These are phyloP conservation scores for Pseudogymnoascus sp. DNA, from an alignment of 2,329 filamentous ascomycete genomes.

Conservation along the genomic window DNA sequence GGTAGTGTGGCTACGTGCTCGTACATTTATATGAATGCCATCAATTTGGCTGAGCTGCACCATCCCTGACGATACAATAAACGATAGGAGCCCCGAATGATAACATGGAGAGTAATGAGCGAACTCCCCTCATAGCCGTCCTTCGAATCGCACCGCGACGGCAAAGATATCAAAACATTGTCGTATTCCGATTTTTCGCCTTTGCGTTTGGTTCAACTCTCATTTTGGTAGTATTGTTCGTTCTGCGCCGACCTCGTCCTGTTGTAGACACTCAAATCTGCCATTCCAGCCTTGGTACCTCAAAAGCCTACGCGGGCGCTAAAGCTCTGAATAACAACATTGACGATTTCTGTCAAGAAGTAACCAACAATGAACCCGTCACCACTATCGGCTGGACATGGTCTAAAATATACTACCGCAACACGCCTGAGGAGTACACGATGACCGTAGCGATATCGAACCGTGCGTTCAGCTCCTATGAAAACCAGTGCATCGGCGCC, in stretches of 20 bases:
- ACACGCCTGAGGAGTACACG: neutral
- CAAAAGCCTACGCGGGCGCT: conserved; percentile 5
- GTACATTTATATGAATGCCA: neutral
- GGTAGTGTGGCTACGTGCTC: neutral
- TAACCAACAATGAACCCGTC: neutral
- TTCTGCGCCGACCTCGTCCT: neutral
- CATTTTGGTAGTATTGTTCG: conserved; percentile 7
- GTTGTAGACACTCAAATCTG: conserved; percentile 8
- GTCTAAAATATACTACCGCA: neutral
- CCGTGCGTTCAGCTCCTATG: conserved; percentile 8
- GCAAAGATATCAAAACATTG: conserved; percentile 13
- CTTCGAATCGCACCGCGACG: conserved; percentile 10
- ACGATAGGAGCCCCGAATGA: neutral
- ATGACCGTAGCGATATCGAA: neutral
- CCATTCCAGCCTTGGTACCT: conserved; percentile 4
- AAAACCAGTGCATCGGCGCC: conserved; percentile 15
- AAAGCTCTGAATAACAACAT: conserved; percentile 9
- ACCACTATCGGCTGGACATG: neutral
- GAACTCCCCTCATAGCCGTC: conserved; percentile 12
- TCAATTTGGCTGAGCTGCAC: conserved; percentile 8
- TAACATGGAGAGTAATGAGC: conserved; percentile 12
- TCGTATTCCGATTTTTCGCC: conserved; percentile 12
- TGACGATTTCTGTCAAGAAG: conserved; percentile 4
- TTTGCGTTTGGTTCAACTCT: conserved; percentile 12
- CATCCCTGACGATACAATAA: conserved; percentile 9